A percentile compares a stretch with the other conserved stretches of the same genome.
Conservation (phyloP, 345 rosid genomes). For the Angophora floribunda region DNA sequence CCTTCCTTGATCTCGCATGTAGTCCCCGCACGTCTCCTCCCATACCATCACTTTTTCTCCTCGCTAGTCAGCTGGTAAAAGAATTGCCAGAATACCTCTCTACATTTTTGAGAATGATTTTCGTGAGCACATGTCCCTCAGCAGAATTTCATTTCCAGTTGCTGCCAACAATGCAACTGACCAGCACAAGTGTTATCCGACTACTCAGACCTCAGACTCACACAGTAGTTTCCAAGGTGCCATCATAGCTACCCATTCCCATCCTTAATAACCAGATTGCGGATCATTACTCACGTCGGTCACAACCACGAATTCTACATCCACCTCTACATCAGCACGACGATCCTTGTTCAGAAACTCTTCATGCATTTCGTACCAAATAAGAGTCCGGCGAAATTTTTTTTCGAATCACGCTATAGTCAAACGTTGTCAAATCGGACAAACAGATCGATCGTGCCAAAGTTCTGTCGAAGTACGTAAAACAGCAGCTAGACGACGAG, state of each 20-base stretch:
- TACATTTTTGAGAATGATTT: background rate
- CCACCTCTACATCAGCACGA: background rate
- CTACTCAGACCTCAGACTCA: background rate
- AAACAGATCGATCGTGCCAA: background rate
- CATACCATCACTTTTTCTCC: background rate
- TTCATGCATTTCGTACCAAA: background rate
- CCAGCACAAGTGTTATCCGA: background rate
- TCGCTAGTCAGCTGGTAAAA: background rate
- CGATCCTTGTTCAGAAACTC: background rate
- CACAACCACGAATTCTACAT: background rate
- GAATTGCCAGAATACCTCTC: background rate
- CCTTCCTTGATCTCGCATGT: background rate
- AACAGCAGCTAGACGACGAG: background rate
- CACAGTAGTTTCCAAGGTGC: background rate
- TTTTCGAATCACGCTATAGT: background rate
- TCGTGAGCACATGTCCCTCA: background rate
- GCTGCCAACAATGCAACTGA: background rate
- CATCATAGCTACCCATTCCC: background rate
- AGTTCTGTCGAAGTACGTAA: background rate
- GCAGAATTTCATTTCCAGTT: background rate
- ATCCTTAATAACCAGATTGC: background rate
- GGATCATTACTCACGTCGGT: background rate
- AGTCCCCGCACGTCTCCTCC: background rate
- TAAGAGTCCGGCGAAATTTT: background rate
- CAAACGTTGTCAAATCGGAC: background rate